phyloP scores from a whole-genome alignment of 208 protist species.

The Trichomonas tenax region DNA sequence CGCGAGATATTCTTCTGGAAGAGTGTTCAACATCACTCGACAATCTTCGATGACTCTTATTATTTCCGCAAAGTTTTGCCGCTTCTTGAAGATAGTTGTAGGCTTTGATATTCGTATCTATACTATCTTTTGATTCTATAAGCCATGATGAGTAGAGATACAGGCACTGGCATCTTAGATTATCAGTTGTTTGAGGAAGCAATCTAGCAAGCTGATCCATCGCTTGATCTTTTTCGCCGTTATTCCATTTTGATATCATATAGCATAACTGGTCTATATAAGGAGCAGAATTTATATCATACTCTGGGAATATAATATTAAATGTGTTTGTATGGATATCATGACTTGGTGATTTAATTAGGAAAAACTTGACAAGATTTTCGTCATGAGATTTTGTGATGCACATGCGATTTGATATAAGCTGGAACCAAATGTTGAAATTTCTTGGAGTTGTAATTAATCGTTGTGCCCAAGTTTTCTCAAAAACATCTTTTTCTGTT shows the following conservation, averaged over 20 bases:
- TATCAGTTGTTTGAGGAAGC: neutral
- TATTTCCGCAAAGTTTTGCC: neutral
- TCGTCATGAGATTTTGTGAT: neutral
- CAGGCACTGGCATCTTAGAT: neutral
- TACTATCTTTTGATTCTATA: neutral
- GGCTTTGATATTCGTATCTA: neutral
- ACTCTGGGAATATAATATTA: constrained; percentile 1
- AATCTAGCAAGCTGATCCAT: neutral
- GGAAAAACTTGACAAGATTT: neutral
- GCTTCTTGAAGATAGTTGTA: neutral
- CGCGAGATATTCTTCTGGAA: neutral
- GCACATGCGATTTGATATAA: neutral
- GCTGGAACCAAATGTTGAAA: neutral
- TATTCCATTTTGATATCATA: neutral
- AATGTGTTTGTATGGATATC: neutral
- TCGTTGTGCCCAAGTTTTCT: neutral
- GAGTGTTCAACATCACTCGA: neutral
- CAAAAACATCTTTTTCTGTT: neutral
- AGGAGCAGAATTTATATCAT: neutral
- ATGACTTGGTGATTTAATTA: neutral
- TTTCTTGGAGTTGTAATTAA: neutral
- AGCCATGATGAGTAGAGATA: neutral
- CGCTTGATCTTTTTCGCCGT: neutral
- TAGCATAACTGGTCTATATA: neutral
- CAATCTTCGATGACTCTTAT: neutral